These are phyloP conservation scores for Suhomyces ambrosiae DNA, from an alignment of 1,139 yeast species.

Conservation along the genomic window DNA sequence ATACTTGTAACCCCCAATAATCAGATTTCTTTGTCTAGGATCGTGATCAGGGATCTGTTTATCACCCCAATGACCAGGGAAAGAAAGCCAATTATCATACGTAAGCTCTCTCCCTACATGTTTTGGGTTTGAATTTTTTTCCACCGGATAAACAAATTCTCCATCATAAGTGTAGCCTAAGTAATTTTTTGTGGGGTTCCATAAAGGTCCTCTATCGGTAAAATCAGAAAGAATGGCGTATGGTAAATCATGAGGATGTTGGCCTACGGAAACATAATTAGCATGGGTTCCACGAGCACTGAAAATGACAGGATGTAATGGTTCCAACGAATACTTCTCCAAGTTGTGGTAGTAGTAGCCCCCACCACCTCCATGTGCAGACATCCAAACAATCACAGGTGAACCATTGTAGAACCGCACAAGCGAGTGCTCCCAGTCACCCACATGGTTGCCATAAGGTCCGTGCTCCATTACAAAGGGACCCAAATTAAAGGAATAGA, in stretches of 20 bases:
- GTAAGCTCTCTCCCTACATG: conserved; percentile 57
- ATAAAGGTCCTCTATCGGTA: conserved; percentile 90
- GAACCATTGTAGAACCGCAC: conserved; percentile 80
- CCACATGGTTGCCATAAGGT: conserved; percentile 95
- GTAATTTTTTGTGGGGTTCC: conserved; percentile 88
- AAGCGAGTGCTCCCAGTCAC: conserved; percentile 97
- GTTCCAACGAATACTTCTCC: conserved; percentile 61
- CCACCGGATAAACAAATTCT: conserved; percentile 40
- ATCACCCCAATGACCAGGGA: conserved; percentile 93
- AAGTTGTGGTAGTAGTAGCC: conserved; percentile 77
- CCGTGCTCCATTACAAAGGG: conserved; percentile 98
- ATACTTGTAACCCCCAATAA: conserved; percentile 86
- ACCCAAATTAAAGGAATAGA: conserved; percentile 90
- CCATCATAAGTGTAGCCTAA: conserved; percentile 82
- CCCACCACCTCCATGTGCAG: conserved; percentile 97
- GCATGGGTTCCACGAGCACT: conserved; percentile 98
- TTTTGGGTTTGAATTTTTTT: conserved; percentile 42
- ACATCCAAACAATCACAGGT: conserved; percentile 96
- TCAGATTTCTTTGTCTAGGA: conserved; percentile 73
- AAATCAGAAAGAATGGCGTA: conserved; percentile 88
- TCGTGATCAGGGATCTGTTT: conserved; percentile 65
- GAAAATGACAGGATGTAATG: conserved; percentile 69
- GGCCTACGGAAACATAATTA: conserved; percentile 93
- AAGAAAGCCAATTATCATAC: conserved; percentile 80
- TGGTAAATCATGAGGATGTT: conserved; percentile 93